Evolutionary conservation across 1,139 yeast genomes (phyloP).

Genomic region (Geotrichum cucujoidarum): DNA sequence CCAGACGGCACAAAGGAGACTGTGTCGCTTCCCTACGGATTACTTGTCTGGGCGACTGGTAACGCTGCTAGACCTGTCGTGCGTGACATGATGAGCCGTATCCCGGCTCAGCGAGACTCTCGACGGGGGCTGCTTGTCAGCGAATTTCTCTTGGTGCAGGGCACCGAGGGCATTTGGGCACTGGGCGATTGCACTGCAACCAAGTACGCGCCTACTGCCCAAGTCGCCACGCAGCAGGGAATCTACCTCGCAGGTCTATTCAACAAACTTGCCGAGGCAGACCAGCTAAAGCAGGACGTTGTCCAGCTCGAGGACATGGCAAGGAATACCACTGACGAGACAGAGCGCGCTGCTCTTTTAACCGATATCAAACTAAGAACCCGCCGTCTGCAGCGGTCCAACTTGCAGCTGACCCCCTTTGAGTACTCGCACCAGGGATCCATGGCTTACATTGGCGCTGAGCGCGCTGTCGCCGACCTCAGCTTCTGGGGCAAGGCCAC

Average conservation of each 20-base stretch:
- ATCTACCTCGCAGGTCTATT: constrained; percentile 70
- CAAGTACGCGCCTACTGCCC: constrained; percentile 92
- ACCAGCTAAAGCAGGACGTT: constrained; percentile 48
- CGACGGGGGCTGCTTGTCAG: constrained; percentile 85
- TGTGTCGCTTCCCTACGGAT: constrained; percentile 77
- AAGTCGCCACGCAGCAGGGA: constrained; percentile 96
- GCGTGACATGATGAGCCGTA: constrained; percentile 57
- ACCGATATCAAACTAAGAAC: constrained; percentile 38
- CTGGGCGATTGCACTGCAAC: constrained; percentile 91
- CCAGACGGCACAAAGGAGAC: constrained; percentile 58
- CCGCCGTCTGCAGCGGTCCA: constrained; percentile 48
- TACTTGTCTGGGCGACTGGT: constrained; percentile 96
- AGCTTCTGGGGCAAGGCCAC: constrained; percentile 71
- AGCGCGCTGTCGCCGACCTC: constrained; percentile 89
- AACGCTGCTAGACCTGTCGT: constrained; percentile 82
- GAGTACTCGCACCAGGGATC: constrained; percentile 61
- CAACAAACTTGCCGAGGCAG: constrained; percentile 63
- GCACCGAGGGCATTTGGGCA: constrained; percentile 79
- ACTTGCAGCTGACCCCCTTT: constrained; percentile 72
- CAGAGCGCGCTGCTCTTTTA: constrained; percentile 34
- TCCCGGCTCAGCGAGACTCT: constrained; percentile 80
- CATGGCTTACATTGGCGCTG: constrained; percentile 72
- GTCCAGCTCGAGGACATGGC: constrained; percentile 40
- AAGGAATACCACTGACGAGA: constrained; percentile 34
- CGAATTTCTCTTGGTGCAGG: constrained; percentile 77